Evolutionary conservation across 1,139 yeast genomes (phyloP).

Genomic region (Hyphopichia buzzinii): DNA sequence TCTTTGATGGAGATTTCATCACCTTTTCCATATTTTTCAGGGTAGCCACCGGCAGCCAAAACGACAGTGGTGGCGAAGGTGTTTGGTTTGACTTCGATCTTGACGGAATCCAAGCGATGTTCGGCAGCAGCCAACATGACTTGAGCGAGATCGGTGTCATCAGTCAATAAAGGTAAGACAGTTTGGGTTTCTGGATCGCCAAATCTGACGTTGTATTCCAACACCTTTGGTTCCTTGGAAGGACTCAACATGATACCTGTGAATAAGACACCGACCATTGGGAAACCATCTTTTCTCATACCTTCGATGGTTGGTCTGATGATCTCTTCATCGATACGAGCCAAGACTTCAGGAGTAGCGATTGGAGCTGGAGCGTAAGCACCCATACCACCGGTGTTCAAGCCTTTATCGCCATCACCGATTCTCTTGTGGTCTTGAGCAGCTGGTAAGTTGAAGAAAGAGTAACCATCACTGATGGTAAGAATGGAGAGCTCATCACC

Average conservation of each 20-base stretch:
- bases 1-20: conserved; percentile 68
- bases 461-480: conserved; percentile 92
- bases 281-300: conserved; percentile 93
- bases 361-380: conserved; percentile 98
- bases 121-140: conserved; percentile 93
- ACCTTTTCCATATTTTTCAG: conserved; percentile 82
- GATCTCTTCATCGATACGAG: conserved; percentile 66
- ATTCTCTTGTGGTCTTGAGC: conserved; percentile 98
- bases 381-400: conserved; percentile 99
- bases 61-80: conserved; percentile 88
- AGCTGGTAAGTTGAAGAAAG: conserved; percentile 87
- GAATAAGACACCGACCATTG: conserved; percentile 93
- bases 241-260: conserved; percentile 94
- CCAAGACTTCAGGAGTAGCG: conserved; percentile 67
- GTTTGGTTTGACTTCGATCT: conserved; percentile 57
- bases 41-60: conserved; percentile 96
- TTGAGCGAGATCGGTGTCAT: conserved; percentile 88
- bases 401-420: conserved; percentile 89
- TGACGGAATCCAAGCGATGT: conserved; percentile 86
- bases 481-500: conserved; percentile 96
- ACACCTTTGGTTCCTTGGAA: conserved; percentile 80
- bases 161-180: conserved; percentile 78
- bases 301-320: conserved; percentile 94
- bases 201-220: conserved; percentile 95
- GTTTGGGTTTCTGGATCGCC: conserved; percentile 99